Conservation (phyloP, 2,329 filamentous ascomycete species). For the Apiospora hydei region DNA sequence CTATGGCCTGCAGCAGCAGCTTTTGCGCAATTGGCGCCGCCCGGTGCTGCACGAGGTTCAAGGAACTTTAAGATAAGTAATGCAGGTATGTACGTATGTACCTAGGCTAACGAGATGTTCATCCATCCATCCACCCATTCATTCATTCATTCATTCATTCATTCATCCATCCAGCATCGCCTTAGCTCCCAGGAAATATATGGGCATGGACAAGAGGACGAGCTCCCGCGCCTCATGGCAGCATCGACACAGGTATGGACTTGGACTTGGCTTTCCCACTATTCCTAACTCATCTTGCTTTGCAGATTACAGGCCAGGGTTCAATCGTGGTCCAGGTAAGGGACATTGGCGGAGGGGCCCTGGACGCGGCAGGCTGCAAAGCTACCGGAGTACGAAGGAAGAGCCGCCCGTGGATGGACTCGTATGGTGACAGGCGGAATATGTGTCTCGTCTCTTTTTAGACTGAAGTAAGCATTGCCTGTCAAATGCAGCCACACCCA, state of each 20-base stretch:
- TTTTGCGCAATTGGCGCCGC: conserved; percentile 23
- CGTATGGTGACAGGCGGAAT: conserved; percentile 15
- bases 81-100: neutral
- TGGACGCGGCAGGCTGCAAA: conserved; percentile 7
- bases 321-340: neutral
- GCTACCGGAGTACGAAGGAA: neutral
- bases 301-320: conserved; percentile 16
- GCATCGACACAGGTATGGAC: neutral
- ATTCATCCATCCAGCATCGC: neutral
- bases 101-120: neutral
- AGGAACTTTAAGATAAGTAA: conserved; percentile 9
- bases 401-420: neutral
- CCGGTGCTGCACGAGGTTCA: neutral
- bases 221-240: conserved; percentile 8
- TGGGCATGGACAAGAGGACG: neutral
- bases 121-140: too few species aligned
- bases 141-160: neutral
- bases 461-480: conserved; percentile 10
- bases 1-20: conserved; percentile 21
- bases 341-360: neutral
- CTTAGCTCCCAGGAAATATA: conserved; percentile 9
- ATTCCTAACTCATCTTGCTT: conserved; percentile 6
- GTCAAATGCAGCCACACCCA: conserved; percentile 16
- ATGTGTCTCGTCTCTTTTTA: conserved; percentile 19
- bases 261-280: neutral